Evolutionary conservation across 2,329 filamentous ascomycete genomes (phyloP).

Genomic region (Aureobasidium sp.): DNA sequence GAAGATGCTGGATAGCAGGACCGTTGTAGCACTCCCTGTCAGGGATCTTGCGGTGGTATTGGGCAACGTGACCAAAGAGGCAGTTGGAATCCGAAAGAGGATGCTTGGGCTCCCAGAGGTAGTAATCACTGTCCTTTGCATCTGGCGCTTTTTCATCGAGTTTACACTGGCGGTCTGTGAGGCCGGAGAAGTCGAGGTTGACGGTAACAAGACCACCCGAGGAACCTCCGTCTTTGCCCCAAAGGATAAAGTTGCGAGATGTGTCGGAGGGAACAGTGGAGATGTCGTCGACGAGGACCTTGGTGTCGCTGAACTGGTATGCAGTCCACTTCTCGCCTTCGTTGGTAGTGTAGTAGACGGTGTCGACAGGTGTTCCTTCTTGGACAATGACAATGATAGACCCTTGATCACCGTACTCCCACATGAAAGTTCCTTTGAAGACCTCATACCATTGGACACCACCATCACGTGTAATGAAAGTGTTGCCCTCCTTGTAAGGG

Average conservation of each 20-base stretch:
- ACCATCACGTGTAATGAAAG: slow-evolving; percentile 86
- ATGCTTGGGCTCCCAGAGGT: slow-evolving; percentile 79
- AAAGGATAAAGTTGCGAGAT: slow-evolving; percentile 84
- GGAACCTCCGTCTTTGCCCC: slow-evolving; percentile 61
- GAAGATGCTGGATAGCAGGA: slow-evolving; percentile 56
- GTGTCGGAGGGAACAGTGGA: slow-evolving; percentile 83
- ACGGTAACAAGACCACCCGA: slow-evolving; percentile 57
- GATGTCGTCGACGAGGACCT: slow-evolving; percentile 68
- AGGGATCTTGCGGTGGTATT: slow-evolving; percentile 85
- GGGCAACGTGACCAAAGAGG: slow-evolving; percentile 81
- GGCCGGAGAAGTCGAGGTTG: slow-evolving; percentile 80
- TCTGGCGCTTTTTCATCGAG: slow-evolving; percentile 53
- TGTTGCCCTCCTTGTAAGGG: slow-evolving; percentile 64
- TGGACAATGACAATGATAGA: slow-evolving; percentile 83
- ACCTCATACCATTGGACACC: slow-evolving; percentile 79
- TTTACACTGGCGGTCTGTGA: slow-evolving; percentile 62
- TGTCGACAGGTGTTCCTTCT: slow-evolving; percentile 57
- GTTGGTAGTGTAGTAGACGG: slow-evolving; percentile 67
- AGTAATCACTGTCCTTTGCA: slow-evolving; percentile 59
- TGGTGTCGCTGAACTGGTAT: slow-evolving; percentile 58
- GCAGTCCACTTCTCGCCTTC: slow-evolving; percentile 73
- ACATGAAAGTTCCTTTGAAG: slow-evolving; percentile 81
- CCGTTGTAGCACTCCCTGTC: slow-evolving; percentile 75
- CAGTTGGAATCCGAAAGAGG: slow-evolving; percentile 70
- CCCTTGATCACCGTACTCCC: slow-evolving; percentile 93